phyloP scores from a whole-genome alignment of 306 rosid genomes.

The Mucuna pruriens region DNA sequence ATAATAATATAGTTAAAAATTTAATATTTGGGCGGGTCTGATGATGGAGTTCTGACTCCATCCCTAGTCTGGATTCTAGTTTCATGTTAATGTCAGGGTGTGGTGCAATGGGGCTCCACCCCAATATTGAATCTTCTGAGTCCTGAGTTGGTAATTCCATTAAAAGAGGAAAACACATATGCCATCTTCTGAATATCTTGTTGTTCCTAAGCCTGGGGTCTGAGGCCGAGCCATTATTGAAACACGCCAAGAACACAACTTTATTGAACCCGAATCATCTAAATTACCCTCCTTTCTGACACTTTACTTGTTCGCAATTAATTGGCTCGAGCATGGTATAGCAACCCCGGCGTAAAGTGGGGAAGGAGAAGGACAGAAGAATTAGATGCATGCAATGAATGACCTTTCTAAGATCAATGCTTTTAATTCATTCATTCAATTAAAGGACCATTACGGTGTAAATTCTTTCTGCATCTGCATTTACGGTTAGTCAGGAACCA shows the following conservation, averaged over 20 bases:
- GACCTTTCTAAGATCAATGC: background rate
- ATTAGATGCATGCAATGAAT: slow-evolving; percentile 37
- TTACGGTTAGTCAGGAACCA: background rate
- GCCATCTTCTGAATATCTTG: slow-evolving; percentile 9
- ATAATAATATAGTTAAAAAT: too few relatives aligned
- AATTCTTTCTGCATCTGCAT: slow-evolving; percentile 7
- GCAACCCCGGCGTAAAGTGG: background rate
- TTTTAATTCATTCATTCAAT: slow-evolving; percentile 8
- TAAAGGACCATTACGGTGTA: slow-evolving; percentile 12
- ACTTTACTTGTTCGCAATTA: slow-evolving; percentile 24
- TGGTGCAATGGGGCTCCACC: slow-evolving; percentile 31
- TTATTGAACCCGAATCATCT: background rate
- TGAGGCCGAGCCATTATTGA: background rate
- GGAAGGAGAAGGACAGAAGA: background rate
- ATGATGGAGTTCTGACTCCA: too few relatives aligned
- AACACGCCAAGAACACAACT: slow-evolving; percentile 3
- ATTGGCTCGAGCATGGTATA: background rate
- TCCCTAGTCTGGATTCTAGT: slow-evolving; percentile 39
- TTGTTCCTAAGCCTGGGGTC: slow-evolving; percentile 1
- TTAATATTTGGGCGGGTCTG: too few relatives aligned
- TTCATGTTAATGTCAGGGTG: slow-evolving; percentile 44
- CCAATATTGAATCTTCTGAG: slow-evolving; percentile 21
- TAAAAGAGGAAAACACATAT: slow-evolving; percentile 1
- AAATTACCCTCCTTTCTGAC: slow-evolving; percentile 36
- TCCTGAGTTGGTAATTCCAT: slow-evolving; percentile 40